phyloP scores from a whole-genome alignment of 768 basidiomycete genomes.

The Chalciporus chontae region DNA sequence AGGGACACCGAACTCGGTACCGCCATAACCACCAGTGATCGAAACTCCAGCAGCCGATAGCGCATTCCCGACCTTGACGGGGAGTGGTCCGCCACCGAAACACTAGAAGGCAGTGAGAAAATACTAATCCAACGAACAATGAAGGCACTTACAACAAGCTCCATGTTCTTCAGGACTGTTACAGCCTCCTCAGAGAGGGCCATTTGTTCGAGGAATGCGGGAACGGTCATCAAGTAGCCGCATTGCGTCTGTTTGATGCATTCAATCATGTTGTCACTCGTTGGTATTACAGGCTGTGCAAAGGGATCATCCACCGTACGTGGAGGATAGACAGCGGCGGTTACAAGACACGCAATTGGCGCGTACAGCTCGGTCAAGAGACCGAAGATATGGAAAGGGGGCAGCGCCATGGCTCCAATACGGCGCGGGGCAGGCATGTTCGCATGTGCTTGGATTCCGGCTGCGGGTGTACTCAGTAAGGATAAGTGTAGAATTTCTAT shows the following conservation, averaged over 20 bases:
- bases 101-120: conserved; percentile 17
- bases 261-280: conserved; percentile 38
- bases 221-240: conserved; percentile 34
- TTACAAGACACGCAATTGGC: conserved; percentile 16
- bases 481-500: background rate
- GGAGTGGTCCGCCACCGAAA: conserved; percentile 39
- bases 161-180: conserved; percentile 22
- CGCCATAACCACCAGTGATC: conserved; percentile 34
- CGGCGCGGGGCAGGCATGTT: conserved; percentile 16
- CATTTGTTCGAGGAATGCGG: conserved; percentile 39
- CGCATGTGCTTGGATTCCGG: background rate
- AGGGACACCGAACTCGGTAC: conserved; percentile 28
- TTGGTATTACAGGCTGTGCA: conserved; percentile 34
- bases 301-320: conserved; percentile 16
- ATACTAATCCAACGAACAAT: no score
- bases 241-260: conserved; percentile 29
- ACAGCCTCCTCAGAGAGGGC: conserved; percentile 22
- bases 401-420: conserved; percentile 22
- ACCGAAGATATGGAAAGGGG: conserved; percentile 27
- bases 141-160: conserved; percentile 27
- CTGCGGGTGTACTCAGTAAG: background rate
- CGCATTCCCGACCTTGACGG: conserved; percentile 32
- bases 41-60: conserved; percentile 33
- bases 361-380: conserved; percentile 12
- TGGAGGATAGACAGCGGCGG: conserved; percentile 27